Conservation (phyloP, 2,329 filamentous ascomycete genomes). For the Aspergillus costaricaensis region DNA sequence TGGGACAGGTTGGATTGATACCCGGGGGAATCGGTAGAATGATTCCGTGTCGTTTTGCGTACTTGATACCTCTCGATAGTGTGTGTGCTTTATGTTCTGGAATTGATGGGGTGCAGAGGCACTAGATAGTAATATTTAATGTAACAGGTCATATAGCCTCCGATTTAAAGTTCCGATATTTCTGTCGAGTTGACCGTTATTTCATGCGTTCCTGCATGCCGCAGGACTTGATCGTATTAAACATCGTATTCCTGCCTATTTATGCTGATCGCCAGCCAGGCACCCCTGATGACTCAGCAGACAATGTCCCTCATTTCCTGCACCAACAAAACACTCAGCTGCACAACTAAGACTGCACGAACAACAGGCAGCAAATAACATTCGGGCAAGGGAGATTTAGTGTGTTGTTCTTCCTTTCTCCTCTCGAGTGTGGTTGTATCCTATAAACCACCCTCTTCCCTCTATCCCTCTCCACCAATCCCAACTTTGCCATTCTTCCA, state of each 20-base stretch:
- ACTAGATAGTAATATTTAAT: conserved; percentile 8
- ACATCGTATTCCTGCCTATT: neutral
- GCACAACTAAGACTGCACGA: too few relatives aligned
- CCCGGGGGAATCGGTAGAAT: conserved; percentile 8
- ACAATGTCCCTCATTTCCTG: too few relatives aligned
- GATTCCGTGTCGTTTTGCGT: conserved; percentile 17
- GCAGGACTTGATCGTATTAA: neutral
- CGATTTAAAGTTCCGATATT: neutral
- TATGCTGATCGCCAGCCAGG: neutral
- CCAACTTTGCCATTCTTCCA: too few relatives aligned
- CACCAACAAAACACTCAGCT: too few relatives aligned
- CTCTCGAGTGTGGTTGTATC: too few relatives aligned
- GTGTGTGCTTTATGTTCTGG: conserved; percentile 2
- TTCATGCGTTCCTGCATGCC: too few relatives aligned
- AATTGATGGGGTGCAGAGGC: neutral
- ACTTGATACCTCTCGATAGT: conserved; percentile 23
- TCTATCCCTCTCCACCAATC: too few relatives aligned
- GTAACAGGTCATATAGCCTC: neutral
- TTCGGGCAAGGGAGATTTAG: too few relatives aligned
- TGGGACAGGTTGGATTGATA: conserved; percentile 18
- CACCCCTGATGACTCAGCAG: conserved; percentile 24
- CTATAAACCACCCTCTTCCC: too few relatives aligned
- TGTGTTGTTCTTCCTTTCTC: too few relatives aligned
- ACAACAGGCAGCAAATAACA: too few relatives aligned
- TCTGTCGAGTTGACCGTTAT: too few relatives aligned